Base-by-base conservation (phyloP, 306 rosid genomes). In the Quercus suber region DNA sequence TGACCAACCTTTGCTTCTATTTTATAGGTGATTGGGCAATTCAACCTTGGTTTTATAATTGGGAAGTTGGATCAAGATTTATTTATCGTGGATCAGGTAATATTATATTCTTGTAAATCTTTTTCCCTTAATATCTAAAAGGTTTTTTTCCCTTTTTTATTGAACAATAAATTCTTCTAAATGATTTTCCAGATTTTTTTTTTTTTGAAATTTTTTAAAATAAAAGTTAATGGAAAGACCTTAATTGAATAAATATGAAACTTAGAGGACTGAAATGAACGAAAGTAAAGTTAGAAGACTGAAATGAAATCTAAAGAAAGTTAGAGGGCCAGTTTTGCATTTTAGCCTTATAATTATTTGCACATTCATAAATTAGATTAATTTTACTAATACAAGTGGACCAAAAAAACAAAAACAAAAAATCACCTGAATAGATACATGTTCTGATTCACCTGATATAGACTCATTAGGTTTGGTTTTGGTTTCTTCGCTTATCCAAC, bases 61-160 rank as follows among this genome's bases (percentile, higher is more conserved):
- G 97, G 94, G 82, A 95, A 92, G 86, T 81, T 95, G 81, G 92
- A 95, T 82, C 94, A 92, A 82, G 97, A 95, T 84, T 83, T 95
- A 80, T 95, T 95, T 85, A 95, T 95, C 25, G 94, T 95, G 71
- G 99, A 95, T 86, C 99, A 95, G 97, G 97, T 92, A 82, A 74
- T 78, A 80, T 81, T 60, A 17, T 35, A 73, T 76, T 74, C 75
- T 65, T 77, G 55, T 51, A 79, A 74, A 64, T 28, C 57, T 11
- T 31, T 55, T 49, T 57, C 11, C 23, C 27, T 33, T 28, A 33
- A 56, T 31, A 37, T 61, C 58, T 61, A 15, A 5, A 28, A 55
- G 25, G 37, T 73, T 73, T 37, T 37, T 74, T 55, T 69, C 25
- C 27, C 76, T 33, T 33, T 41, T 67, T 60, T 31, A 60, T 74